A percentile compares a stretch with the other conserved stretches of the same genome.
These are phyloP conservation scores for Pleurotus giganteus DNA, from an alignment of 768 basidiomycete genomes.

Conservation along the genomic window DNA sequence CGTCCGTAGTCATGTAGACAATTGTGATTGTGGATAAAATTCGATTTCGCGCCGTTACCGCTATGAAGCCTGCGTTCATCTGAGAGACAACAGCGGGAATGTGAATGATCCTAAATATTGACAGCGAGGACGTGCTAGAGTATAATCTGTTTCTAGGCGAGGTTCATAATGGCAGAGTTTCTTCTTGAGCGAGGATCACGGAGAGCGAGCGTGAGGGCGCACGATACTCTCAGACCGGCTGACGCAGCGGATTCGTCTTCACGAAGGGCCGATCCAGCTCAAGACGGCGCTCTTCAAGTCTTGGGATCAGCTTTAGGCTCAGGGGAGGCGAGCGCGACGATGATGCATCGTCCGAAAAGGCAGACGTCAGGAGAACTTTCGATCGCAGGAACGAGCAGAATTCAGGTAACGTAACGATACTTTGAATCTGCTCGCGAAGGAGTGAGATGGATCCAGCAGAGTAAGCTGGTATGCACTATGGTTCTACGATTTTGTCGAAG, in stretches of 20 bases:
- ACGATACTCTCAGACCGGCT: constrained; percentile 21
- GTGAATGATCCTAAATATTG: too few species aligned
- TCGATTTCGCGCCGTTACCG: too few species aligned
- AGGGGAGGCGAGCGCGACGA: constrained; percentile 30
- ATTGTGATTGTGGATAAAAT: too few species aligned
- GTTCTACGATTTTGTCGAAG: constrained; percentile 64
- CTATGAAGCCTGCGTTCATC: too few species aligned
- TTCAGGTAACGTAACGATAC: constrained; percentile 45
- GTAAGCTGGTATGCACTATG: constrained; percentile 41
- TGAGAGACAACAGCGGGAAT: too few species aligned
- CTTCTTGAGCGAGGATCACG: constrained; percentile 67
- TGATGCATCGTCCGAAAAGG: constrained; percentile 45
- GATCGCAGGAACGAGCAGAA: constrained; percentile 55
- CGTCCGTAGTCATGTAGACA: too few species aligned
- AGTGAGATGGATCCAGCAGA: background rate
- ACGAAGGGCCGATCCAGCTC: constrained; percentile 22
- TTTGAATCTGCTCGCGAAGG: constrained; percentile 47
- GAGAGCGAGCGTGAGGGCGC: constrained; percentile 60
- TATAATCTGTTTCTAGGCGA: too few species aligned
- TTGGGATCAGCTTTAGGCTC: constrained; percentile 7
- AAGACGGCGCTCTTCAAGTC: background rate
- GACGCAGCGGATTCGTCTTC: constrained; percentile 2
- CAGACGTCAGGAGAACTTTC: constrained; percentile 67
- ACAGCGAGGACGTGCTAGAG: too few species aligned
- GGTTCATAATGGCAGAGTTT: constrained; percentile 29